Base-by-base conservation (phyloP, 1,284 basidiomycete species). In the Gomphus sp. region DNA sequence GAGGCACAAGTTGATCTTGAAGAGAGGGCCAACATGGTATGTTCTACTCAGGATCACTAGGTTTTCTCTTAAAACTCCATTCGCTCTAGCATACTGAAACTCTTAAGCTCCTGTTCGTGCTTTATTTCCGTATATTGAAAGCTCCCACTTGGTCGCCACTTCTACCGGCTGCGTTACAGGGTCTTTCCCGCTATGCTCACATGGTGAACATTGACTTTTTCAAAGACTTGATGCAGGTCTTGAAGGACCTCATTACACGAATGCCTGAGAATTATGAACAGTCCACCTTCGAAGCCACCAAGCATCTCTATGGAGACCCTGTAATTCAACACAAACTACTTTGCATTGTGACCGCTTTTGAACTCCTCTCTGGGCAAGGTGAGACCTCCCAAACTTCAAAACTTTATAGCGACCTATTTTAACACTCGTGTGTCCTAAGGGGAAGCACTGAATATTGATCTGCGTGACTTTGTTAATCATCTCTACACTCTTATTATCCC, bases 131-230 rank as follows among this genome's bases (percentile, higher is more conserved):
- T 63, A 90, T 99, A 66, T 78, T 99, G 64, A 99, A 99, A 75
- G 85, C 87, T 67, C 84, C 91, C 6, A 78, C 78, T n/a, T 85
- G 87, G 16, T 89, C 87, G 3, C 85, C 89, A 6, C 80, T 99
- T 9, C 79, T 99, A 22, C 88, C 93, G 11, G 84, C 91, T 31
- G 94, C 94, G 33, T 76, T 99, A 63, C 87, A 90, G 67, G 97
- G 97, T 62, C 89, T 99, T 66, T 86, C 93, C 5, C 87, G 87
- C 72, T 99, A 92, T 68, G 89, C 96, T 0, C 97, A 99, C 71
- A 81, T 98, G 59, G 93, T 99, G 72, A 99, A 98, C 73, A 83
- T 99, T 66, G 97, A 99, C 71, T 99, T 99, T 74, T 99, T 99
- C 84, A 87, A 89, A 64, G 97, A 99, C 73, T 76, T 99, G 51